These are phyloP conservation scores for Vigna trinervia DNA, from an alignment of 306 rosid species.

Conservation along the genomic window DNA sequence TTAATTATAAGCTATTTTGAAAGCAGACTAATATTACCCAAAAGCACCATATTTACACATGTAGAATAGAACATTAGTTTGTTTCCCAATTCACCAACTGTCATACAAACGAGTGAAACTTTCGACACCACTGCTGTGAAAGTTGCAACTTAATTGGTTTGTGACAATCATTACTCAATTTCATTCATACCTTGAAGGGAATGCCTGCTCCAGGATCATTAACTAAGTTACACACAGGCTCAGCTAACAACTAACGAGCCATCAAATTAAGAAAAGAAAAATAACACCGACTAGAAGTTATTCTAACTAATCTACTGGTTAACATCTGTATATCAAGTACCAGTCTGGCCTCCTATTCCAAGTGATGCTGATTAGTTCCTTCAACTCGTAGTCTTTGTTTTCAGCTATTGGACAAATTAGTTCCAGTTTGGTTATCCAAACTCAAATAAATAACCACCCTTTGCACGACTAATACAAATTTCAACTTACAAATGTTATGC, in stretches of 20 bases:
- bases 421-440: neutral
- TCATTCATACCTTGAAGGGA: neutral
- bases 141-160: neutral
- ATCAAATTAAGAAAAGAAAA: neutral
- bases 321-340: neutral
- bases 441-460: neutral
- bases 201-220: neutral
- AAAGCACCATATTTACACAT: neutral
- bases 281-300: neutral
- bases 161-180: neutral
- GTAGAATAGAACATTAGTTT: neutral
- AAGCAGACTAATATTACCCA: neutral
- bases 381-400: neutral
- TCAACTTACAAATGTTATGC: neutral
- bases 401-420: neutral
- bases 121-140: neutral
- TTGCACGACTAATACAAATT: neutral
- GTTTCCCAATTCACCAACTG: neutral
- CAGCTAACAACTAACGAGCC: neutral
- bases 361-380: neutral
- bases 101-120: neutral
- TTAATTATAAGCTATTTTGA: neutral
- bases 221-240: neutral
- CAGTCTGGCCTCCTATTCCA: neutral
- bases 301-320: constrained; percentile 7